A percentile compares a stretch with the other conserved stretches of the same genome.
Conservation (phyloP, 2,329 filamentous ascomycete genomes). For the Fusarium brevicatenulatum region DNA sequence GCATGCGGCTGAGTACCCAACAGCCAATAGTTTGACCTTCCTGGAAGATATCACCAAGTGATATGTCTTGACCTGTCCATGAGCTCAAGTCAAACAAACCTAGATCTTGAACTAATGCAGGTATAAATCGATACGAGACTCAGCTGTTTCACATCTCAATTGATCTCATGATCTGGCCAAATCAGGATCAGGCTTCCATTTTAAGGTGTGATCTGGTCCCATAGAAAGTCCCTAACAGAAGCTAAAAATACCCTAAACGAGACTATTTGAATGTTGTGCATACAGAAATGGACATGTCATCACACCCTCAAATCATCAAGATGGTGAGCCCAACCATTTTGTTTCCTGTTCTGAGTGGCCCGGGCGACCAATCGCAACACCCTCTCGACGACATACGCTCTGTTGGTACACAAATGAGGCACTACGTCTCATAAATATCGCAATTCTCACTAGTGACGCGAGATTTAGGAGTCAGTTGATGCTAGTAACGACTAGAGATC, state of each 20-base stretch:
- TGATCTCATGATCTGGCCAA: background rate
- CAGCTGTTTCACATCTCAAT: background rate
- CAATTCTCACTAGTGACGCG: background rate
- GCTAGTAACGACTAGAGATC: background rate
- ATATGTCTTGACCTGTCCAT: too few relatives aligned
- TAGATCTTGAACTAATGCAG: background rate
- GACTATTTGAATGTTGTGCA: slow-evolving; percentile 6
- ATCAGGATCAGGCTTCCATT: background rate
- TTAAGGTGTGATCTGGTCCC: background rate
- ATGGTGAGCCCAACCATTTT: background rate
- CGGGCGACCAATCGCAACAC: background rate
- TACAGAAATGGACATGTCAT: background rate
- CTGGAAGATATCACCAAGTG: too few relatives aligned
- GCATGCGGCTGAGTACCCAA: background rate
- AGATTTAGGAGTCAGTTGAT: background rate
- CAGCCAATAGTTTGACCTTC: background rate
- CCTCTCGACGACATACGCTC: background rate
- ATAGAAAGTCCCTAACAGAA: background rate
- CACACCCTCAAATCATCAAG: background rate
- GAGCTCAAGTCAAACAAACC: too few relatives aligned
- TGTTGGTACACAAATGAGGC: background rate
- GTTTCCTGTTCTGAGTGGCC: too few relatives aligned
- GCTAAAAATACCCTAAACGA: slow-evolving; percentile 13
- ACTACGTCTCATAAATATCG: background rate
- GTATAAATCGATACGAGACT: background rate